phyloP scores from a whole-genome alignment of 169 alveolate genomes.

The Babesia sp. region DNA sequence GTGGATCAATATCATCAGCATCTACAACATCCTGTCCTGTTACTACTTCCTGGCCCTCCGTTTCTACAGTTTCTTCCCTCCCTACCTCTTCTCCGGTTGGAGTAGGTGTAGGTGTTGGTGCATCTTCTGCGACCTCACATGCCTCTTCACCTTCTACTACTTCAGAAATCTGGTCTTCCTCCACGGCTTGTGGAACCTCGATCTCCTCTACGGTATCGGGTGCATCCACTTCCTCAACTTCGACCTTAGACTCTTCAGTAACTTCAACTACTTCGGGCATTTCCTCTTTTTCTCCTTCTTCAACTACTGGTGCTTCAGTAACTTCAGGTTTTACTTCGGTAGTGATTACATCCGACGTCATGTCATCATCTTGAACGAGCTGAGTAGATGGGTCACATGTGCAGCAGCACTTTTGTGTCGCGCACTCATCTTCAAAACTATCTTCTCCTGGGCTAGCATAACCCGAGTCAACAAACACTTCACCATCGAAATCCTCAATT shows the following conservation, averaged over 20 bases:
- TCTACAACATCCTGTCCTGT: too few species aligned
- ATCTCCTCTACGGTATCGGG: not conserved
- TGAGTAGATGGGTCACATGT: too few species aligned
- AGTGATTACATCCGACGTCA: not conserved
- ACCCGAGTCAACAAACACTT: not conserved
- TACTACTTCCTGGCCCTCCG: too few species aligned
- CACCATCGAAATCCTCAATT: not conserved
- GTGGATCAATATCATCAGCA: too few species aligned
- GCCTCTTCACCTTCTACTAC: conserved; percentile 1
- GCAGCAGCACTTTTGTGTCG: too few species aligned
- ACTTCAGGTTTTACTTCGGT: too few species aligned
- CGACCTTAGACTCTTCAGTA: not conserved
- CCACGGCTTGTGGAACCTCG: conserved; percentile 1
- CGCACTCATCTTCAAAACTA: not conserved
- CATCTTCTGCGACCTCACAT: not conserved
- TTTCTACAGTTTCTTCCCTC: not conserved
- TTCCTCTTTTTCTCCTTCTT: too few species aligned
- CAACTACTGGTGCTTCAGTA: too few species aligned
- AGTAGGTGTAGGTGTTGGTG: not conserved
- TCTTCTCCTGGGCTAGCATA: not conserved
- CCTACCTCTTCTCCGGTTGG: not conserved
- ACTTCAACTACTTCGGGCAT: conserved; percentile 2
- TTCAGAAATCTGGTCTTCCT: not conserved
- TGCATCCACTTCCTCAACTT: not conserved
- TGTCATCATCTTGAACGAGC: not conserved